Evolutionary conservation across 1,139 yeast species (phyloP).

Genomic region (Yamadazyma atmosphaerica): DNA sequence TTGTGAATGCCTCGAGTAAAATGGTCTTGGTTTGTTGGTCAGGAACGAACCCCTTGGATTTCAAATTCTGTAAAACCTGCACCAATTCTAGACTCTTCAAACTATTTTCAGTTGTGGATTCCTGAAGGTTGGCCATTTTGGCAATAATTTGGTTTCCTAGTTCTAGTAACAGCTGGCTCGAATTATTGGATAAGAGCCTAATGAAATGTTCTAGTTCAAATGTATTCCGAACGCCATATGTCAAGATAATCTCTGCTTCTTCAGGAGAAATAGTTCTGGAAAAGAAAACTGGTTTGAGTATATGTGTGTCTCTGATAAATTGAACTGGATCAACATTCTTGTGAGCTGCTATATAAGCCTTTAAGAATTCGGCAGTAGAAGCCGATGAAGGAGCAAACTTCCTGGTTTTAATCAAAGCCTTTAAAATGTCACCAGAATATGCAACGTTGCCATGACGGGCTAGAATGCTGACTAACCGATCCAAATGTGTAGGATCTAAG

Average conservation of each 20-base stretch:
- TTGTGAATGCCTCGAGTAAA: neutral
- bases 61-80: neutral
- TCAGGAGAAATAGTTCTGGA: constrained; percentile 21
- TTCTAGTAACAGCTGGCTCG: constrained; percentile 12
- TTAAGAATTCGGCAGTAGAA: constrained; percentile 24
- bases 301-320: constrained; percentile 24
- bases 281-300: constrained; percentile 33
- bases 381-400: constrained; percentile 25
- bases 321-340: constrained; percentile 8
- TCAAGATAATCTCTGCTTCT: constrained; percentile 24
- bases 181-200: constrained; percentile 17
- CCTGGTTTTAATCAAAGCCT: constrained; percentile 18
- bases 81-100: neutral
- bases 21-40: neutral
- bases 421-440: constrained; percentile 21
- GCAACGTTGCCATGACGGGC: constrained; percentile 14
- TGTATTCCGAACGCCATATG: constrained; percentile 11
- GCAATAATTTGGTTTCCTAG: constrained; percentile 15
- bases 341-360: constrained; percentile 11
- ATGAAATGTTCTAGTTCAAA: constrained; percentile 36
- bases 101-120: neutral
- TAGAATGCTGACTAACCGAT: constrained; percentile 27
- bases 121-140: constrained; percentile 13
- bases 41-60: neutral
- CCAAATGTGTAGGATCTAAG: constrained; percentile 24